Base-by-base conservation (phyloP, 257 asterid genomes). In the Plantago elongata region DNA sequence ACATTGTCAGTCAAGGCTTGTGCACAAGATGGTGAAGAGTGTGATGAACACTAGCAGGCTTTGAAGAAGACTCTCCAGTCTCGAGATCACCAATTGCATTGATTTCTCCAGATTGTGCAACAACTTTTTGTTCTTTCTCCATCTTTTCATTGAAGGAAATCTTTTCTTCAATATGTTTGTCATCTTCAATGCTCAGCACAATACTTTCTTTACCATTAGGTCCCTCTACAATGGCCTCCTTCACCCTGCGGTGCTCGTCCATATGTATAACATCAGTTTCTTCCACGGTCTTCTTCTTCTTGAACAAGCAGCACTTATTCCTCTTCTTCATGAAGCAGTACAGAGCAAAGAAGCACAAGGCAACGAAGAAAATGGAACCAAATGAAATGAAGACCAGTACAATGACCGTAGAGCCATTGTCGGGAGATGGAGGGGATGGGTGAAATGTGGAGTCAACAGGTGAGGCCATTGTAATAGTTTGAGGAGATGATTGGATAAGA, bases 101-200 rank as follows among this genome's bases (percentile, higher is more conserved):
- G 13, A 45, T 34, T 62, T 72, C 73, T 61, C 69, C 64, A 54
- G 74, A 52, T 51, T 75, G 54, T 45, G 68, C 62, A 60, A 59
- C 54, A 51, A 63, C 14, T 30, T 63, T 22, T 16, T 22, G 7
- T 45, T 66, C 64, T 34, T 29, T 61, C n/a, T 67, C 69, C 64
- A 71, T 43, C 57, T 65, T 65, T 73, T 71, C 75, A 54, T 64
- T 78, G 66, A 68, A 68, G 47, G 68, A 43, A 54, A 84, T 84
- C 63, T 81, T 72, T 68, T 81, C 79, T 57, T 81, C 76, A 7
- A 61, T 64, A 51, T 77, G 79, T 61, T 68, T 66, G 38, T 84
- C 84, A 3, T 72, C 88, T 60, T 81, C 87, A 5, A 84, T 11
- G 15, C 81, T 71, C 15, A 83, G 16, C 59, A 70, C 57, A 48